Percentiles rank a stretch among this genome's conserved stretches.
phyloP scores from a whole-genome alignment of 2,329 filamentous ascomycete genomes.

The Cercospora sp. region DNA sequence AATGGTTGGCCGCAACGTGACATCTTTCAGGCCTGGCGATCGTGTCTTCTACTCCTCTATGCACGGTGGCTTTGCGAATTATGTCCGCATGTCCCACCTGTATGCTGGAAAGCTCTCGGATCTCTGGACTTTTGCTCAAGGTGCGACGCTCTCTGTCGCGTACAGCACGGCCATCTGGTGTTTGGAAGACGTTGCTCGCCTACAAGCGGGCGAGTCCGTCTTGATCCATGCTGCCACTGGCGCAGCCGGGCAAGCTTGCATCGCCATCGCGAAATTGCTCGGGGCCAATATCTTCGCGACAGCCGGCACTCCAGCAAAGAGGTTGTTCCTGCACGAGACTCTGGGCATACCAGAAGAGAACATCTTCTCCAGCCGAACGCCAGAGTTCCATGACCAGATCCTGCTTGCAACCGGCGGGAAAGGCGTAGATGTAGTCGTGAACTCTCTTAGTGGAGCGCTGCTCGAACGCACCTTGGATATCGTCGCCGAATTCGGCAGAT shows the following conservation, averaged over 20 bases:
- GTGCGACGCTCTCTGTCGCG: slow-evolving; percentile 13
- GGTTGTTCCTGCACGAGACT: slow-evolving; percentile 23
- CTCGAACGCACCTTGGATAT: slow-evolving; percentile 33
- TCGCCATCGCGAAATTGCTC: slow-evolving; percentile 27
- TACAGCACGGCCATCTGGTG: slow-evolving; percentile 32
- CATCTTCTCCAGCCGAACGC: slow-evolving; percentile 38
- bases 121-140: slow-evolving; percentile 3
- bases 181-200: slow-evolving; percentile 32
- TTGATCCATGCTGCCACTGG: slow-evolving; percentile 38
- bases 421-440: slow-evolving; percentile 41
- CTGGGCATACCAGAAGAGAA: slow-evolving; percentile 33
- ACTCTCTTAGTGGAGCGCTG: slow-evolving; percentile 30
- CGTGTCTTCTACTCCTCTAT: not conserved
- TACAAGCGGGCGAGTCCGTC: slow-evolving; percentile 38
- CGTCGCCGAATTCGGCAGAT: slow-evolving; percentile 35
- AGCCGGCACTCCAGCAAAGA: slow-evolving; percentile 25
- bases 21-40: slow-evolving; percentile 6
- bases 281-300: slow-evolving; percentile 35
- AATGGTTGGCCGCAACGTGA: slow-evolving; percentile 19
- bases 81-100: not conserved
- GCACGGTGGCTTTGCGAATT: not conserved
- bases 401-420: not conserved
- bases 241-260: slow-evolving; percentile 34
- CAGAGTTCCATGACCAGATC: slow-evolving; percentile 27
- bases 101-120: slow-evolving; percentile 1